Percentiles rank a stretch among this genome's conserved stretches.
Evolutionary conservation across 768 basidiomycete genomes (phyloP).

Genomic region (Suillus occidentalis): DNA sequence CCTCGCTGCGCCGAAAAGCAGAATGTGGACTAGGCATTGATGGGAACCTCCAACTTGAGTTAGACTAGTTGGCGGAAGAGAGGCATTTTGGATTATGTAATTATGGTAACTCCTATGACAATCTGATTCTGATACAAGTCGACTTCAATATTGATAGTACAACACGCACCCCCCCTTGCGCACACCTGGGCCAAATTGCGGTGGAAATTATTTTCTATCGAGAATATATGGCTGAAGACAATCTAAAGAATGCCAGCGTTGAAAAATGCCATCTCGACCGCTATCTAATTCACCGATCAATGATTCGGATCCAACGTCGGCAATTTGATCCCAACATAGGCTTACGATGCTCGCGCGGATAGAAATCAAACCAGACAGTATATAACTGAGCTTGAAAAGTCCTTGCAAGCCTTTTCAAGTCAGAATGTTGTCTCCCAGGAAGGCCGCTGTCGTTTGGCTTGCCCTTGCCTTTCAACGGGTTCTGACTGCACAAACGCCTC

Average conservation of each 20-base stretch:
- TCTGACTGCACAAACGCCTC: neutral
- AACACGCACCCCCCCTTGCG: too few relatives aligned
- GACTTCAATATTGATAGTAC: too few relatives aligned
- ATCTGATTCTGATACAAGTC: too few relatives aligned
- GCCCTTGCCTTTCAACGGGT: neutral
- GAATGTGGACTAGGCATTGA: too few relatives aligned
- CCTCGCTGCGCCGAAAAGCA: too few relatives aligned
- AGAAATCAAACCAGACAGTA: neutral
- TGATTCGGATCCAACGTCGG: neutral
- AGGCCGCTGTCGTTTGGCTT: neutral
- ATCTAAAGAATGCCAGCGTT: neutral
- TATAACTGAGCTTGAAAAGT: neutral
- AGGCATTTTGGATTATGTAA: too few relatives aligned
- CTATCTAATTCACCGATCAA: neutral
- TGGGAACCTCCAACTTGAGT: too few relatives aligned
- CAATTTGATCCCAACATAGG: neutral
- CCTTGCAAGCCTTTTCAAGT: too few relatives aligned
- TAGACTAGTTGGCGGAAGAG: too few relatives aligned
- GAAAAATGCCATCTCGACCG: neutral
- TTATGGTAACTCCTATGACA: too few relatives aligned
- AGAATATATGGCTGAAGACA: neutral
- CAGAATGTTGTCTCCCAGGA: neutral
- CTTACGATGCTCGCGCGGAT: neutral
- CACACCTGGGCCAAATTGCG: too few relatives aligned
- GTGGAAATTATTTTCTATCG: too few relatives aligned